A percentile compares a stretch with the other conserved stretches of the same genome.
These are phyloP conservation scores for Rhododendron kiyosumense DNA, from an alignment of 148 eudicot genomes.

Conservation along the genomic window DNA sequence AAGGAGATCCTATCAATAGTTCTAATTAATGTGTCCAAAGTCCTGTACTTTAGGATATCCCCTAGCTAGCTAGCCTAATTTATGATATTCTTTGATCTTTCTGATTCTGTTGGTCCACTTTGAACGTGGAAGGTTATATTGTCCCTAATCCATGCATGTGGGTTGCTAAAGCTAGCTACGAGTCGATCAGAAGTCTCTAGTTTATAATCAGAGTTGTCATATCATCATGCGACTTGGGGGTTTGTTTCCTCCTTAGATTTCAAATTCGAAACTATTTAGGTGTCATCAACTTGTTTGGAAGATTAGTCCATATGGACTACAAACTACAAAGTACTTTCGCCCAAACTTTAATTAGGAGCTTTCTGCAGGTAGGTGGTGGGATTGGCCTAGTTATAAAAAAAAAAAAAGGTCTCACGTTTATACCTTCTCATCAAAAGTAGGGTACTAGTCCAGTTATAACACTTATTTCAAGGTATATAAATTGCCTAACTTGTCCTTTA, in stretches of 20 bases:
- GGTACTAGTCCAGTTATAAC: not conserved
- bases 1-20: not conserved
- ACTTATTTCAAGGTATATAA: too few relatives aligned
- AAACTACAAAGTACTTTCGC: too few relatives aligned
- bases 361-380: too few relatives aligned
- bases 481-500: too few relatives aligned
- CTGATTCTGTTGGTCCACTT: not conserved
- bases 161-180: not conserved
- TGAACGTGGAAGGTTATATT: not conserved
- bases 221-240: too few relatives aligned
- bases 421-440: not conserved
- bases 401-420: not conserved
- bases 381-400: too few relatives aligned
- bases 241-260: too few relatives aligned
- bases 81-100: not conserved
- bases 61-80: not conserved
- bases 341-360: too few relatives aligned
- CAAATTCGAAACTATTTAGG: too few relatives aligned
- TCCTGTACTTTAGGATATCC: not conserved
- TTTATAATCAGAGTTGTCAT: too few relatives aligned
- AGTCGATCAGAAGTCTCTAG: not conserved
- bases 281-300: too few relatives aligned
- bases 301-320: too few relatives aligned
- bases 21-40: not conserved
- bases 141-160: not conserved